Evolutionary conservation across 169 alveolate species (phyloP).

Genomic region (Plasmodium vinckei): DNA sequence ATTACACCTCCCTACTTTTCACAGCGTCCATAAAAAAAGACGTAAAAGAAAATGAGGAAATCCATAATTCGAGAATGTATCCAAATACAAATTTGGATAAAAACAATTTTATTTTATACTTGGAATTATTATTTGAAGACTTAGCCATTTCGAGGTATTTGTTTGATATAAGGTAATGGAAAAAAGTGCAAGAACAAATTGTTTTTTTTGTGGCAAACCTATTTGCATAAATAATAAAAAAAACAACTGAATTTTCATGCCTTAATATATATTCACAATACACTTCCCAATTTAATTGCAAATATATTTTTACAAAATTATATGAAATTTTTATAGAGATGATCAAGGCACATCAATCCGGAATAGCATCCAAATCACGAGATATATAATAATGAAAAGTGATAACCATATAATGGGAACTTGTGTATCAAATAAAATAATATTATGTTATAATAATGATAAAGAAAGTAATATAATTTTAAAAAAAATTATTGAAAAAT

Average conservation of each 20-base stretch:
- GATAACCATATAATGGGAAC: conserved; percentile 65
- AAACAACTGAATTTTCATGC: neutral
- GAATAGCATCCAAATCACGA: conserved; percentile 54
- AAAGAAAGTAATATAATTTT: conserved; percentile 25
- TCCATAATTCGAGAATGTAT: neutral
- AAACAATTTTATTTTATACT: conserved; percentile 58
- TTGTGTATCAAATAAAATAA: conserved; percentile 38
- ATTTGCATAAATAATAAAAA: neutral
- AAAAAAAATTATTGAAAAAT: conserved; percentile 9
- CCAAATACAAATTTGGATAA: neutral
- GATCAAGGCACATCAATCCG: conserved; percentile 37
- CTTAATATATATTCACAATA: too few relatives aligned
- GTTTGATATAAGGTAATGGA: conserved; percentile 50
- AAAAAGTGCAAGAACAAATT: neutral
- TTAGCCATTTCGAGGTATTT: conserved; percentile 37
- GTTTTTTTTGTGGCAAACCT: too few relatives aligned
- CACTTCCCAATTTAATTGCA: too few relatives aligned
- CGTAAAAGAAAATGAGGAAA: conserved; percentile 62
- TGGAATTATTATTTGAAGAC: conserved; percentile 42
- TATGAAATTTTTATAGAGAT: conserved; percentile 5
- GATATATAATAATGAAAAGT: conserved; percentile 60
- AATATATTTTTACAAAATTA: too few relatives aligned
- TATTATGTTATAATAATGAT: conserved; percentile 47
- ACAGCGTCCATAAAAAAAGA: conserved; percentile 54
- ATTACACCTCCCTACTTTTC: neutral